These are phyloP conservation scores for Gymnopilus junonius DNA, from an alignment of 768 basidiomycete species.

Conservation along the genomic window DNA sequence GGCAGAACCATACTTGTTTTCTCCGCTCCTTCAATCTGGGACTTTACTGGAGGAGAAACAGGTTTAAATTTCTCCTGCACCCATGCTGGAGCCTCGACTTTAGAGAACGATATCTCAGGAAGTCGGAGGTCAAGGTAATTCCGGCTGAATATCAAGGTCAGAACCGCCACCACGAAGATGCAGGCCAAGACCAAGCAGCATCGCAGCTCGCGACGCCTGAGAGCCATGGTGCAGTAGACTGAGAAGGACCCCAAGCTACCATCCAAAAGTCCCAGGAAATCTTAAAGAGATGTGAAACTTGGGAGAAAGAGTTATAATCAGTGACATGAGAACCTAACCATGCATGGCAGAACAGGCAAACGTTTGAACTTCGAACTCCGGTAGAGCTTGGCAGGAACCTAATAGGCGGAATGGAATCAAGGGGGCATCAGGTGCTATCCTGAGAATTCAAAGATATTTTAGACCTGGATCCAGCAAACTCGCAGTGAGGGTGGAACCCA, in stretches of 20 bases:
- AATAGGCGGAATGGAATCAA: background rate
- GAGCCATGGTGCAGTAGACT: background rate
- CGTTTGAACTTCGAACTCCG: constrained; percentile 3
- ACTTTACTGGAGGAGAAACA: background rate
- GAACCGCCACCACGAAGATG: background rate
- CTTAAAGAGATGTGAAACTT: background rate
- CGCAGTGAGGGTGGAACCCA: too few relatives aligned
- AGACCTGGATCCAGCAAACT: background rate
- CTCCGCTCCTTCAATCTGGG: background rate
- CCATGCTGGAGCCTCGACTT: constrained; percentile 9
- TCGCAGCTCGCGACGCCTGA: constrained; percentile 7
- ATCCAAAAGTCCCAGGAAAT: background rate
- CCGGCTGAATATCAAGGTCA: background rate
- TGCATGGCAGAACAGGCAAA: background rate
- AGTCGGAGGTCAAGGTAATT: background rate
- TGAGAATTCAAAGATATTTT: background rate
- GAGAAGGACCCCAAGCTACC: background rate
- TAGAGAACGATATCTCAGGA: constrained; percentile 5
- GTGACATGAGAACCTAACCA: constrained; percentile 1
- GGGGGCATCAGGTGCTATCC: background rate
- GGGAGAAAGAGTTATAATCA: background rate
- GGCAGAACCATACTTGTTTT: background rate
- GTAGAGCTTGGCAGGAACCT: background rate
- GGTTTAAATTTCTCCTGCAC: background rate
- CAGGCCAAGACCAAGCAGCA: constrained; percentile 6